Conservation (phyloP, 805 yeast genomes). For the Tetrapisispora iriomotensis region DNA sequence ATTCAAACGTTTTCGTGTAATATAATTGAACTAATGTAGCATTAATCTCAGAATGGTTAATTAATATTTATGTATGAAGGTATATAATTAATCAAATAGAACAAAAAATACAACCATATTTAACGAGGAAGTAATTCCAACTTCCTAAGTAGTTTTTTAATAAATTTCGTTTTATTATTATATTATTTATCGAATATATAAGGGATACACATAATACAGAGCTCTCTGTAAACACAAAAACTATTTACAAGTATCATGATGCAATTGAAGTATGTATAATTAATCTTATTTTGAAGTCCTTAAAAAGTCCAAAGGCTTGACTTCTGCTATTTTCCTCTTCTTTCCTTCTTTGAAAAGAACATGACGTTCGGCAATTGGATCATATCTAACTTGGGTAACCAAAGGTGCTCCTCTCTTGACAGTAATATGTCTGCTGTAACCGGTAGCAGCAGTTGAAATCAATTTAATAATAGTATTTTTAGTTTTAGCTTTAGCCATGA, state of each 20-base stretch:
- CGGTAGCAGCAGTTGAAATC: conserved; percentile 84
- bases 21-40: conserved; percentile 1
- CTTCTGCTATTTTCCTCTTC: conserved; percentile 66
- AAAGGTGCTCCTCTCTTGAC: conserved; percentile 75
- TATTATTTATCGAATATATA: background rate
- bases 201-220: too few species aligned
- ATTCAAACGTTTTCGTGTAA: conserved; percentile 3
- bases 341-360: conserved; percentile 83
- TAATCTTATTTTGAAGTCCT: conserved; percentile 23
- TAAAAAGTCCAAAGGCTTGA: conserved; percentile 39
- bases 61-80: background rate
- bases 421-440: conserved; percentile 68
- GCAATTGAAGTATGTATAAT: background rate
- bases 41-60: background rate
- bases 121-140: too few species aligned
- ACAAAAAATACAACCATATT: background rate
- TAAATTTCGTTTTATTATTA: background rate
- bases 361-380: conserved; percentile 81
- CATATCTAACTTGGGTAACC: conserved; percentile 76
- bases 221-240: too few species aligned
- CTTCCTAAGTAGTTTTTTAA: too few species aligned
- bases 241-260: background rate
- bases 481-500: conserved; percentile 48
- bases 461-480: conserved; percentile 77
- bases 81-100: too few species aligned